Base-by-base conservation (phyloP, 257 asterid species). In the Salvia rosmarinus region DNA sequence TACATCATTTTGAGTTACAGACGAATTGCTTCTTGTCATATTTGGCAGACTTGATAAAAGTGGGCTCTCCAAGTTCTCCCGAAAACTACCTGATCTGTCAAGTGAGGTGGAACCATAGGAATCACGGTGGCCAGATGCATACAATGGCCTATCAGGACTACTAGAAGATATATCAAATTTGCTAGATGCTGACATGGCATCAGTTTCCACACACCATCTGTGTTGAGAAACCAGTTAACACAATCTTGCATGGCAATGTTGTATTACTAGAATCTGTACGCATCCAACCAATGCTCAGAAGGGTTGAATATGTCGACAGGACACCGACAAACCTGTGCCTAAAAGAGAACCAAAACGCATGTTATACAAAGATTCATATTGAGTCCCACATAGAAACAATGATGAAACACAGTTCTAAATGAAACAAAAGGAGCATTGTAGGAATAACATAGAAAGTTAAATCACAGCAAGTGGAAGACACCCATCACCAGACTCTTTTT, bases 161-260 rank as follows among this genome's bases (percentile, higher is more conserved):
- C 84, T 82, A 67, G 95, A 88, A 84, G 97, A 82, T 56, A 77
- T 78, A 82, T 90, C 97, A 79, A 82, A 88, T 82, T 90, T 93
- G 83, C 90, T 85, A 79, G 95, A 87, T 78, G 95, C 93, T 78
- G 95, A 85, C 98, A 93, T 93, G 59, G 92, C 88, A 85, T 84
- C 89, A 84, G 83, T 75, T 81, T 79, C n/a, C 87, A 79, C 82
- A 75, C 82, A 51, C 83, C 72, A 73, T 81, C 86, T 66, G 83
- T 85, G 86, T 83, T 80, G 75, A 77, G 72, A 79, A 82, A 75
- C 84, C 85, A 78, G 83, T 80, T 79, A 83, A 85, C 92, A 88
- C 89, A 75, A 87, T 74, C 51, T 85, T 77, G 89, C 96, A 90
- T 88, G 93, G 89, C 97, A 87, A 77, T 80, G 80, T 71, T 61